Conservation (phyloP, 2,329 filamentous ascomycete genomes). For the Xylariaceae sp. region DNA sequence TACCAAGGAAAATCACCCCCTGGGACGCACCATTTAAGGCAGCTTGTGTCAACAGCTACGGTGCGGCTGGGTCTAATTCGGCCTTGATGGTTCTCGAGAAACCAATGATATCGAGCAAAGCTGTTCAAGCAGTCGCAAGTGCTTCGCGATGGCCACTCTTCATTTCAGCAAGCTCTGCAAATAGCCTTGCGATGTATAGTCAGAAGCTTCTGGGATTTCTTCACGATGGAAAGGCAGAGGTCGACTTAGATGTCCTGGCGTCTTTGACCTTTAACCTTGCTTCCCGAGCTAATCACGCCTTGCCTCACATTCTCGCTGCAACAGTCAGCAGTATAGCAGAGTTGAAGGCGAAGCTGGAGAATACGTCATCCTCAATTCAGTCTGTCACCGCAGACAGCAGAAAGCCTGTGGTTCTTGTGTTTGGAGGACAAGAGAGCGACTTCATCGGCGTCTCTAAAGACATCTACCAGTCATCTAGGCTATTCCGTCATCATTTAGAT, state of each 20-base stretch:
- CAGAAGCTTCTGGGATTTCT: conserved; percentile 12
- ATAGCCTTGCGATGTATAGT: conserved; percentile 5
- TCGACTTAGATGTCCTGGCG: not conserved
- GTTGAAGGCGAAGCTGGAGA: conserved; percentile 1
- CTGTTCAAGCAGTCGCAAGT: not conserved
- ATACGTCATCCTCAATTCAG: not conserved
- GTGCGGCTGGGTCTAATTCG: conserved; percentile 35
- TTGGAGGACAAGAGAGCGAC: conserved; percentile 29
- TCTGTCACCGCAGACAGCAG: conserved; percentile 26
- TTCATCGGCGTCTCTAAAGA: conserved; percentile 22
- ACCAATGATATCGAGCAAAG: not conserved
- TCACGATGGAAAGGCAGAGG: not conserved
- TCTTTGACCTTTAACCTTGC: conserved; percentile 12
- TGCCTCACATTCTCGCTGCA: conserved; percentile 3
- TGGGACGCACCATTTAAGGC: conserved; percentile 21
- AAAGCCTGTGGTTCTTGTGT: conserved; percentile 16
- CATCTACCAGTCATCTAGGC: conserved; percentile 20
- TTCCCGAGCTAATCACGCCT: conserved; percentile 7
- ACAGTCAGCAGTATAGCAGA: conserved; percentile 3
- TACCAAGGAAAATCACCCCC: conserved; percentile 12
- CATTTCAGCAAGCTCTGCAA: conserved; percentile 3
- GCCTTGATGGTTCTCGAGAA: conserved; percentile 11
- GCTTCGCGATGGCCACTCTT: conserved; percentile 5
- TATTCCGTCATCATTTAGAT: conserved; percentile 26
- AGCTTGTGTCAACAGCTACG: conserved; percentile 36